These are phyloP conservation scores for Datura wrightii DNA, from an alignment of 257 asterid species.

Conservation along the genomic window DNA sequence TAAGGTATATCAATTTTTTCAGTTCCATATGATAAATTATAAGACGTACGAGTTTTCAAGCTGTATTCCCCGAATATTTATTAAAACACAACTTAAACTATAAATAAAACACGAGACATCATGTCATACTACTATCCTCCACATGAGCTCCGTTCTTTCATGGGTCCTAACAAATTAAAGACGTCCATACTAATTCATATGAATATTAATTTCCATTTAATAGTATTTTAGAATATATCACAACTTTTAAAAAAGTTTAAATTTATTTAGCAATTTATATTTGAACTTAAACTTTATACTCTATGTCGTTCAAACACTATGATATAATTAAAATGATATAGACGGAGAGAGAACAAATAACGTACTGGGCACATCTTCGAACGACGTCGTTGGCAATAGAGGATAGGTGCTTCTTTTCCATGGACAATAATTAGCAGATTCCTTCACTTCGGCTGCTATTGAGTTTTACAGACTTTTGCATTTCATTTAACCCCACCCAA, in stretches of 20 bases:
- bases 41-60: too few species aligned
- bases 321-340: not conserved
- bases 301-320: too few species aligned
- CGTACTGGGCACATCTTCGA: conserved; percentile 57
- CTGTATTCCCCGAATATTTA: too few species aligned
- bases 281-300: too few species aligned
- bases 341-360: conserved; percentile 33
- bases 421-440: conserved; percentile 29
- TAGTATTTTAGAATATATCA: not conserved
- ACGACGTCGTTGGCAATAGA: conserved; percentile 66
- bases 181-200: not conserved
- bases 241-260: not conserved
- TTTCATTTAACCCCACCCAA: too few species aligned
- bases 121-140: not conserved
- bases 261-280: not conserved
- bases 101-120: not conserved
- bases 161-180: not conserved
- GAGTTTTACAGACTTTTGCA: too few species aligned
- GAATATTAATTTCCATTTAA: too few species aligned
- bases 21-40: too few species aligned
- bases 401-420: conserved; percentile 80
- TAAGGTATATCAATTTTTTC: too few species aligned
- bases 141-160: not conserved
- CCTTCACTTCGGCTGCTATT: not conserved
- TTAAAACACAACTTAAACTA: too few species aligned